Evolutionary conservation across 129 eudicot genomes (phyloP).

Genomic region (Gnaphalium uliginosum): DNA sequence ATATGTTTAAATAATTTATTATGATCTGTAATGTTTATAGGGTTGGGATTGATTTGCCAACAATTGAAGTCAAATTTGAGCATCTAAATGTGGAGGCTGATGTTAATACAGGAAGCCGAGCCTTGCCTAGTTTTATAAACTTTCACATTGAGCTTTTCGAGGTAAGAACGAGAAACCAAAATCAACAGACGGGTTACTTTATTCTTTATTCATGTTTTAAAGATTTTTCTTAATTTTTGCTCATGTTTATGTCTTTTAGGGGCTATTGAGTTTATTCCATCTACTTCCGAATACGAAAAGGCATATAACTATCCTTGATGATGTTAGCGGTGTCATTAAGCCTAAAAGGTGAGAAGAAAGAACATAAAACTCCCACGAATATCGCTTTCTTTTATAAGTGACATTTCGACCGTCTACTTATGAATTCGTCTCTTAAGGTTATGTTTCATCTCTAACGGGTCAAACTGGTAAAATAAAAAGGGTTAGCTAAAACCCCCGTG

Average conservation of each 20-base stretch:
- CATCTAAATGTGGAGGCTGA: constrained; percentile 70
- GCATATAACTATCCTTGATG: constrained; percentile 68
- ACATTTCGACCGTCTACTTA: not conserved
- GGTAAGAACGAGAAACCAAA: constrained; percentile 35
- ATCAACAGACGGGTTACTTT: not conserved
- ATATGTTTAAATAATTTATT: not conserved
- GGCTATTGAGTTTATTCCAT: constrained; percentile 44
- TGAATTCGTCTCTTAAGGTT: not conserved
- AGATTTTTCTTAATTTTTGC: not conserved
- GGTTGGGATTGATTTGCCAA: constrained; percentile 85
- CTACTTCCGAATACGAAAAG: constrained; percentile 61
- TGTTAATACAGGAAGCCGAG: constrained; percentile 73
- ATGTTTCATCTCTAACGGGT: not conserved
- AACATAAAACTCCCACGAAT: constrained; percentile 12
- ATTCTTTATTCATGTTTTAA: not conserved
- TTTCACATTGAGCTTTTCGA: constrained; percentile 48
- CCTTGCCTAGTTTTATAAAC: constrained; percentile 70
- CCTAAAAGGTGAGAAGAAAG: constrained; percentile 61
- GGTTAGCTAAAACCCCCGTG: not conserved
- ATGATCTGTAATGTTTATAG: constrained; percentile 33
- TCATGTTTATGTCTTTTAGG: constrained; percentile 38
- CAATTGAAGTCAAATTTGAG: constrained; percentile 75
- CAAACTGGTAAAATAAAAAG: not conserved
- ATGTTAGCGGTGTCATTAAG: constrained; percentile 75
- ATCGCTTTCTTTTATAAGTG: not conserved